Conservation (phyloP, 2,329 filamentous ascomycete genomes). For the Fusarium dlaminii region DNA sequence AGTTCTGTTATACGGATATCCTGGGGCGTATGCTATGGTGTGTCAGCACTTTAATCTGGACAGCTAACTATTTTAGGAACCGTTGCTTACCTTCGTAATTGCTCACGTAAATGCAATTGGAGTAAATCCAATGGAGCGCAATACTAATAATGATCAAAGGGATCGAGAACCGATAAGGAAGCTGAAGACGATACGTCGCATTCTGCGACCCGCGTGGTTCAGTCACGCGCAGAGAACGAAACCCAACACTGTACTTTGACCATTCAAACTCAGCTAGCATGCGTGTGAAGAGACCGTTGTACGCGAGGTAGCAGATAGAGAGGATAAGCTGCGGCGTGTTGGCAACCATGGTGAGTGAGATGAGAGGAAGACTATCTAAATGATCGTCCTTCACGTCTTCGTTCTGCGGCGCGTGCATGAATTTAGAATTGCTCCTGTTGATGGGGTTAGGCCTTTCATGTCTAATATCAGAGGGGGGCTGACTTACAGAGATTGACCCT, state of each 20-base stretch:
- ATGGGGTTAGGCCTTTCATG: neutral
- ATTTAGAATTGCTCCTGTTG: neutral
- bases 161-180: slow-evolving; percentile 35
- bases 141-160: slow-evolving; percentile 26
- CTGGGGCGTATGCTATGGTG: neutral
- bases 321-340: slow-evolving; percentile 25
- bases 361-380: neutral
- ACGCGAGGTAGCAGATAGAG: slow-evolving; percentile 23
- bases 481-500: slow-evolving; percentile 9
- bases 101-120: slow-evolving; percentile 33
- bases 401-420: slow-evolving; percentile 13
- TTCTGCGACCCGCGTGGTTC: slow-evolving; percentile 22
- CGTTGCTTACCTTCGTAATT: slow-evolving; percentile 22
- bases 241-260: slow-evolving; percentile 15
- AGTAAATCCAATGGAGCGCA: slow-evolving; percentile 35
- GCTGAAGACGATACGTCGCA: slow-evolving; percentile 33
- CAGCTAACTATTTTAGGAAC: neutral
- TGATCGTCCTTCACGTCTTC: neutral
- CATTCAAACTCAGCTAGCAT: slow-evolving; percentile 35
- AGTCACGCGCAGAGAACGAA: slow-evolving; percentile 25
- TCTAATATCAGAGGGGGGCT: fast-evolving
- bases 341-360: slow-evolving; percentile 15
- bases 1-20: neutral
- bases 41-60: neutral
- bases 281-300: slow-evolving; percentile 30